Base-by-base conservation (phyloP, 441 rosid genomes). In the Brassica balearica region DNA sequence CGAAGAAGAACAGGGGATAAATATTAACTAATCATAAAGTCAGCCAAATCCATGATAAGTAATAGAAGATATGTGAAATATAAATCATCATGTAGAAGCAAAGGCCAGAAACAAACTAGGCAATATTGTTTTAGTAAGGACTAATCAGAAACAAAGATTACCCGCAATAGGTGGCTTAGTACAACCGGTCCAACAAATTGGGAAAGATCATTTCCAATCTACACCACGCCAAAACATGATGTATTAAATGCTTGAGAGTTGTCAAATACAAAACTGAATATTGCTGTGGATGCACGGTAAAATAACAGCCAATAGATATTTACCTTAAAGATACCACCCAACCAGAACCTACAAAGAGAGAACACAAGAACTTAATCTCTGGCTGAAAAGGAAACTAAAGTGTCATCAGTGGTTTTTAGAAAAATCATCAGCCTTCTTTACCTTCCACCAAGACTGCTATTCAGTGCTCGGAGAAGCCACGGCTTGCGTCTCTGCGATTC, bases 271-370 rank as follows among this genome's bases (percentile, higher is more conserved):
- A 3, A 81, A 69, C 3, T 73, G 59, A 82, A 75, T 22, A 78
- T 69, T 61, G 56, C 25, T 58, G 68, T 58, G 59, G 29, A 74
- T 15, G 46, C 68, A 14, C 2, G 17, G 38, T 7, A 14, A 63
- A 29, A 11, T 61, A 68, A 17, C 25, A 34, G 22, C 55, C 79
- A 71, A 59, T 19, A 67, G 12, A 68, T 68, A 29, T 53, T 79
- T 84, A 94, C 99, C 99, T 96, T 96, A 85, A 92, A 91, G 65
- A 90, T 32, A 55, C 98, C 97, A 77, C 92, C 99, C 67, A 87
- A 81, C 97, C 96, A 96, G 82, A 96, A 96, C 88, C 97, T 96
- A 79, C 80, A 68, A 77, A 81, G 68, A 81, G 20, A 60, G 25
- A 12, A 43, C 15, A 43, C 65, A 62, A 23, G 11, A 38, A 29